These are phyloP conservation scores for Globisporangium middletonii DNA, from an alignment of 352 stramenopile species.

Conservation along the genomic window DNA sequence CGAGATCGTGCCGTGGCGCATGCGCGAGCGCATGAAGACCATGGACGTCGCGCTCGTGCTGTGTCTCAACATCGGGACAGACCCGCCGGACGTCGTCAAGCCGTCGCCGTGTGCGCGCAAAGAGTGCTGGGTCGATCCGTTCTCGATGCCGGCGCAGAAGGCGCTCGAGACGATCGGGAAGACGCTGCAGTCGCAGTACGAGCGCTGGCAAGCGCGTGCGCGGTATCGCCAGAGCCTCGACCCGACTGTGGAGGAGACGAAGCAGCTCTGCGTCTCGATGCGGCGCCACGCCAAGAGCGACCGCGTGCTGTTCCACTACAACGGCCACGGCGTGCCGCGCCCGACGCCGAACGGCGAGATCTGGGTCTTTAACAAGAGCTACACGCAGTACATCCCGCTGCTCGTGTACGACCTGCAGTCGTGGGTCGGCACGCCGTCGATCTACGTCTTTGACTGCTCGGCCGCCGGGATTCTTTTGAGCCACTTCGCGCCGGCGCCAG, in stretches of 20 bases:
- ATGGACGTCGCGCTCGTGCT: conserved; percentile 95
- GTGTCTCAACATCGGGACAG: conserved; percentile 97
- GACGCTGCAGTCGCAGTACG: conserved; percentile 93
- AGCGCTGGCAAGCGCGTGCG: conserved; percentile 92
- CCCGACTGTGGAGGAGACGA: conserved; percentile 95
- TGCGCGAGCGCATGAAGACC: conserved; percentile 87
- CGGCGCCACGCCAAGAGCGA: conserved; percentile 90
- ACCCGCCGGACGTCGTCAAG: conserved; percentile 97
- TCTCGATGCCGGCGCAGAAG: conserved; percentile 91
- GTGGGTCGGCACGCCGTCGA: conserved; percentile 91
- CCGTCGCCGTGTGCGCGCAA: conserved; percentile 94
- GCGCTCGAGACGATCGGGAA: conserved; percentile 96
- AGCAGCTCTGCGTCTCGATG: conserved; percentile 91
- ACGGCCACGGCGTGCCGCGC: conserved; percentile 98
- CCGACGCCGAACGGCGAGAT: conserved; percentile 97
- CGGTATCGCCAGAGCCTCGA: conserved; percentile 94
- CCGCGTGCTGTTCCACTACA: conserved; percentile 99
- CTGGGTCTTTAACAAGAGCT: conserved; percentile 99
- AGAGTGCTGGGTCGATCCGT: conserved; percentile 98
- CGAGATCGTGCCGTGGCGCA: conserved; percentile 77
- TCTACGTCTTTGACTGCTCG: conserved; percentile 99
- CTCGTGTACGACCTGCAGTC: conserved; percentile 94
- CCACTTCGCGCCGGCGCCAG: conserved; percentile 80
- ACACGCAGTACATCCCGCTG: conserved; percentile 99
- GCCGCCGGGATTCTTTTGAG: conserved; percentile 93